phyloP scores from a whole-genome alignment of 345 rosid species.

The Ceriops tagal region DNA sequence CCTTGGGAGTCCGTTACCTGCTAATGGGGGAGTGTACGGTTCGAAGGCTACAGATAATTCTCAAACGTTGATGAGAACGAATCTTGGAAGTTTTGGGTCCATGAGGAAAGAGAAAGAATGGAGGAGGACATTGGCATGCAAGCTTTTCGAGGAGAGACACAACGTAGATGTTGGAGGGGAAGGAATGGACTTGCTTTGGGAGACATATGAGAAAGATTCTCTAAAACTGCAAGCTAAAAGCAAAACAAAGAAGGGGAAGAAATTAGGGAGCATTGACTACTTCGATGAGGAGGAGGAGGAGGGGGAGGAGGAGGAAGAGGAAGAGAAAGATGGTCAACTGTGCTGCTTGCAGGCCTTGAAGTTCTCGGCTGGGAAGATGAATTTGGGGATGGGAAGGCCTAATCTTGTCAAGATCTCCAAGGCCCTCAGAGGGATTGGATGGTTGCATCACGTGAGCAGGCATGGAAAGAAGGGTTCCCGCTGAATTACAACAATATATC shows the following conservation, averaged over 20 bases:
- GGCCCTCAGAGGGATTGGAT: constrained; percentile 72
- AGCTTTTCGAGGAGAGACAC: constrained; percentile 86
- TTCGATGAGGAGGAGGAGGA: constrained; percentile 33
- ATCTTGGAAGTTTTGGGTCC: constrained; percentile 61
- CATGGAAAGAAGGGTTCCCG: constrained; percentile 43
- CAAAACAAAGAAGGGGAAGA: constrained; percentile 33
- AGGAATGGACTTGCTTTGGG: constrained; percentile 96
- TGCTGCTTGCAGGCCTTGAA: constrained; percentile 92
- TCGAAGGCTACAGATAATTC: neutral
- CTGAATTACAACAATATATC: neutral
- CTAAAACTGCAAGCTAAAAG: constrained; percentile 28
- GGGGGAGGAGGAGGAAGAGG: constrained; percentile 53
- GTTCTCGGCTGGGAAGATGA: constrained; percentile 89
- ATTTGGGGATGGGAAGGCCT: constrained; percentile 82
- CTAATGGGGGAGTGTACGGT: neutral
- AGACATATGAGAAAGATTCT: constrained; percentile 66
- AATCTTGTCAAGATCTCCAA: constrained; percentile 68
- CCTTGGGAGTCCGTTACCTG: constrained; percentile 15
- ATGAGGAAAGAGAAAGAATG: constrained; percentile 90
- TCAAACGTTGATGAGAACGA: constrained; percentile 15
- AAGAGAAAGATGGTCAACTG: constrained; percentile 40
- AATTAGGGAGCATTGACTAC: constrained; percentile 10
- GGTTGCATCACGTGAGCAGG: constrained; percentile 61
- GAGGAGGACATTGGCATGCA: constrained; percentile 95
- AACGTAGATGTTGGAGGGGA: constrained; percentile 45